Evolutionary conservation across 139 green algal species (phyloP).

Genomic region (Micractinium conductrix): DNA sequence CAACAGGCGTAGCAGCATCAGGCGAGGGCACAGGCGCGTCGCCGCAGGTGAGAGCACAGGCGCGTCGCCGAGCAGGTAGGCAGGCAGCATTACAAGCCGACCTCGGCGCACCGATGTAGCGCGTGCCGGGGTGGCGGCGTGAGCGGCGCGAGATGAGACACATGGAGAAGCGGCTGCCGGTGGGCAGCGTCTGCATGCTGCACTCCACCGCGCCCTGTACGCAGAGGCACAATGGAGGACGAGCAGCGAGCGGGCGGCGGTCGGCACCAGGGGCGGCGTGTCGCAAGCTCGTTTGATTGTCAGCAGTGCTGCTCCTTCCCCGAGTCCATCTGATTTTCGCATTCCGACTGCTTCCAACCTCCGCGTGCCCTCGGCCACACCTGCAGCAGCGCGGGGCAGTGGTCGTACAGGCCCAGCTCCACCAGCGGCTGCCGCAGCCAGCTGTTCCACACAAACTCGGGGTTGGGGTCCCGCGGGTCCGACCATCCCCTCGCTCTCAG

Average conservation of each 20-base stretch:
- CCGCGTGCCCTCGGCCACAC: no score
- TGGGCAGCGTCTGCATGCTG: constrained; percentile 69
- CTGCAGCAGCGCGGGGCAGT: constrained; percentile 84
- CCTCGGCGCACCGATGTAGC: constrained; percentile 76
- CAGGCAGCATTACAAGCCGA: not conserved
- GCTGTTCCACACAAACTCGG: constrained; percentile 94
- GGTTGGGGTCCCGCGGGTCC: constrained; percentile 41
- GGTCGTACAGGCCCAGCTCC: constrained; percentile 65
- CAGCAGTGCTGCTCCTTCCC: not conserved
- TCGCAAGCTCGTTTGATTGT: not conserved
- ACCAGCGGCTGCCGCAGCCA: constrained; percentile 78
- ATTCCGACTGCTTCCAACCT: not conserved
- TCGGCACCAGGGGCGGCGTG: not conserved
- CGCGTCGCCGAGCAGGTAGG: not conserved
- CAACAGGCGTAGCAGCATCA: not conserved
- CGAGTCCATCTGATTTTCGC: not conserved
- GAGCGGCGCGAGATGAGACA: constrained; percentile 77
- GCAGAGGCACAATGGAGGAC: not conserved
- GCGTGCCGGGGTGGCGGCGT: constrained; percentile 89
- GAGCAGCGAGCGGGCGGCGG: no score
- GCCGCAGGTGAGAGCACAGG: not conserved
- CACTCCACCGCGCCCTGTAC: constrained; percentile 89
- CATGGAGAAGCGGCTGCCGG: constrained; percentile 64
- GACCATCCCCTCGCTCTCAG: no score
- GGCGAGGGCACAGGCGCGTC: not conserved